Evolutionary conservation across 352 stramenopile species (phyloP).

Genomic region (Elongisporangium undulatum): DNA sequence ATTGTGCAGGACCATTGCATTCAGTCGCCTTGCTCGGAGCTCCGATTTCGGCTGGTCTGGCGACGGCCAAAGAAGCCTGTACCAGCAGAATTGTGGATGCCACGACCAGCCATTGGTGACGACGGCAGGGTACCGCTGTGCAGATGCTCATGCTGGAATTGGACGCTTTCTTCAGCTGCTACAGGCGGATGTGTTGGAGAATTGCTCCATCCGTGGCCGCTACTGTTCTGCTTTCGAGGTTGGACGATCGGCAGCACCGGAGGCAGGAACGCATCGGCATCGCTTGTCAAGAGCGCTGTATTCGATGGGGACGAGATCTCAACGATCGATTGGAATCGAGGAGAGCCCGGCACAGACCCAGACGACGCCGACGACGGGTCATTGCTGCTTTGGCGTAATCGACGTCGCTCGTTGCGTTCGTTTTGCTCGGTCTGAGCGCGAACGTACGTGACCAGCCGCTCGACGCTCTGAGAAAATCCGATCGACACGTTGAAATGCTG

Average conservation of each 20-base stretch:
- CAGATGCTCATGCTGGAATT: constrained; percentile 22
- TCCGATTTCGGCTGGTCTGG: background rate
- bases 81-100: background rate
- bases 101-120: background rate
- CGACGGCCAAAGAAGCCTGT: background rate
- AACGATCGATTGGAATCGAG: constrained; percentile 8
- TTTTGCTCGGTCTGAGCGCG: constrained; percentile 22
- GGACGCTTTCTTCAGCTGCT: constrained; percentile 4
- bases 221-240: constrained; percentile 5
- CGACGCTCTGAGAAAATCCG: constrained; percentile 68
- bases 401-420: constrained; percentile 8
- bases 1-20: background rate
- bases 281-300: constrained; percentile 11
- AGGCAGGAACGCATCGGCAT: constrained; percentile 12
- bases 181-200: constrained; percentile 2
- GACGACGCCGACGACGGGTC: constrained; percentile 16
- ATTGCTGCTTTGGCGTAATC: constrained; percentile 5
- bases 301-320: constrained; percentile 28
- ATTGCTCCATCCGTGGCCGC: constrained; percentile 38
- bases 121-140: constrained; percentile 13
- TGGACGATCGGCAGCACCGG: constrained; percentile 18
- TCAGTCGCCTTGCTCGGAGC: background rate
- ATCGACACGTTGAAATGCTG: constrained; percentile 81
- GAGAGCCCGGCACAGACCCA: constrained; percentile 10
- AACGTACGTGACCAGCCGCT: constrained; percentile 45